Conservation (phyloP, 441 rosid genomes). For the Sinapis alba region DNA sequence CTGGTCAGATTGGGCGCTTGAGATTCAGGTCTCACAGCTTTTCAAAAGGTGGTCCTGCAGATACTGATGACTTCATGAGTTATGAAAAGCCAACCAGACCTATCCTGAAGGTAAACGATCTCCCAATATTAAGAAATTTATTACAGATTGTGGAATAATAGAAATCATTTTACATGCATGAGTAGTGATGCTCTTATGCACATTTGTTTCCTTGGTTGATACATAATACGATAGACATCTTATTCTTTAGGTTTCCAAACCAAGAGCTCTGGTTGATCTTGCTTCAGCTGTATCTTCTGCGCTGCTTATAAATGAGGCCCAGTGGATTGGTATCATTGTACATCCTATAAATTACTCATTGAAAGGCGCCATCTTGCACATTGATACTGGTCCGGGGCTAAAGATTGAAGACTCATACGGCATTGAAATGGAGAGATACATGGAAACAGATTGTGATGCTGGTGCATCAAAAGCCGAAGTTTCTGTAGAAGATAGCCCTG, state of each 20-base stretch:
- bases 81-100: slow-evolving; percentile 96
- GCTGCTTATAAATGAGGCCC: slow-evolving; percentile 88
- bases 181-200: slow-evolving; percentile 13
- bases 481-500: slow-evolving; percentile 40
- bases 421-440: slow-evolving; percentile 85
- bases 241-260: slow-evolving; percentile 74
- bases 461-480: slow-evolving; percentile 30
- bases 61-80: slow-evolving; percentile 96
- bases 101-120: slow-evolving; percentile 72
- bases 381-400: slow-evolving; percentile 97
- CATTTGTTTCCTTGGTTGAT: slow-evolving; percentile 29
- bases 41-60: slow-evolving; percentile 96
- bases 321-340: slow-evolving; percentile 87
- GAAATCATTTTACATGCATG: slow-evolving; percentile 17
- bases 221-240: slow-evolving; percentile 24
- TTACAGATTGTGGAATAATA: neutral
- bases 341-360: slow-evolving; percentile 82
- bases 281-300: slow-evolving; percentile 89
- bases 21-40: slow-evolving; percentile 96
- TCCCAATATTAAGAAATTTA: slow-evolving; percentile 24
- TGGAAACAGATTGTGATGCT: slow-evolving; percentile 40
- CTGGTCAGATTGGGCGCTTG: slow-evolving; percentile 94
- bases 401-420: slow-evolving; percentile 70
- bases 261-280: slow-evolving; percentile 97
- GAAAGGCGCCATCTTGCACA: slow-evolving; percentile 82